Evolutionary conservation across 345 rosid genomes (phyloP), one percentile per base, ranked within the genome.

Genomic region (Pistacia integerrima): DNA sequence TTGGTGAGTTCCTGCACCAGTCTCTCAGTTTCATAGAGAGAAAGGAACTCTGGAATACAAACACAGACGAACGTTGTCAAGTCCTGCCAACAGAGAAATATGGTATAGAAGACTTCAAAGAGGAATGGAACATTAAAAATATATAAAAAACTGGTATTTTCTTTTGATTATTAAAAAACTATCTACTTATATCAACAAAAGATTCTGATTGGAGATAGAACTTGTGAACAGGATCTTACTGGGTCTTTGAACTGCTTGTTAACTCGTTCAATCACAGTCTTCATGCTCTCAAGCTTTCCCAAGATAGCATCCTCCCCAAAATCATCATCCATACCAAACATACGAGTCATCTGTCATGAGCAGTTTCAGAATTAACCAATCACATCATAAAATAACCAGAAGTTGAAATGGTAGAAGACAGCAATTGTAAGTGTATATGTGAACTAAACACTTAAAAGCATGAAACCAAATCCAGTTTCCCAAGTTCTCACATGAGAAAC

Each of bases 271-370:
- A 97, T 97, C 69, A 97, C 97, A 75, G 92, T 97, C 83, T 97
- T 97, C 97, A 97, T 89, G 73, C 98, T 91, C 88, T 97, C 99
- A 6, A 97, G 97, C 89, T 89, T 97, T 81, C 99, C 97, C 84
- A 97, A 82, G 54, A 97, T 82, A 44, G 99, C 97, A 87, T 96
- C 98, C 83, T 96, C 99, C 49, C 97, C 97, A 80, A 94, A 96
- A 72, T 93, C 95, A 78, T 94, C 96, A 81, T 87, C 97, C 20
- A 94, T 75, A 74, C 99, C 98, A 71, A 96, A 91, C 52, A 93
- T 74, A 67, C 94, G 93, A 51, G 90, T 93, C 93, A 92, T 89
- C 99, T 96, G 91, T 82, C 69, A 79, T 25, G 25, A 80, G 68
- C 66, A 82, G 61, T 52, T 77, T 65, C 51, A 74, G 62, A 33